Evolutionary conservation across 192 early-diverging fungal genomes (phyloP), one percentile per base, ranked within the genome.

Genomic region (Funneliformis geosporum): DNA sequence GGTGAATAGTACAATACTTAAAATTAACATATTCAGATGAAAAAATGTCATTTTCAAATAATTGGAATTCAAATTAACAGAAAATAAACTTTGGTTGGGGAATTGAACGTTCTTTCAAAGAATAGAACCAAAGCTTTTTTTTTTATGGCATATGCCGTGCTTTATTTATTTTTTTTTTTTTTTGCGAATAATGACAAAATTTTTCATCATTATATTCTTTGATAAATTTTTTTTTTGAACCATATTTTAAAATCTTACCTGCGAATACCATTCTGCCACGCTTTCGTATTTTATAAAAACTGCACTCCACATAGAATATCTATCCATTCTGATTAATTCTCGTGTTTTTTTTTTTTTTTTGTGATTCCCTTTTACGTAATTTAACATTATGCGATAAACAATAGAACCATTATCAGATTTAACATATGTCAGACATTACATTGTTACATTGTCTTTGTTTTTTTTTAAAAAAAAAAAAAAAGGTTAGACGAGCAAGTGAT

Each of bases 401-500:
- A 65, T 65, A 65, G 62, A 25, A 25, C 23, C 28, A 65, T 65
- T 65, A 65, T 65, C 62, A 65, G 62, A 65, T 65, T 65, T 65
- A 65, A n/a, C 62, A 65, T 65, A 65, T 65, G 62, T 65, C 62
- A 65, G 25, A 55, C 23, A 65, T 65, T 33, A 27, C n/a, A n/a
- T n/a, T n/a, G n/a, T n/a, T n/a, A n/a, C 62, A 65, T 65, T 65
- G 62, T 65, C 62, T 65, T 65, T 65, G 62, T 65, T 33, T 65
- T 55, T 16, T 55, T n/a, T n/a, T n/a, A n/a, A n/a, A n/a, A n/a
- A n/a, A n/a, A n/a, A n/a, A n/a, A n/a, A n/a, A n/a, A n/a, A n/a
- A n/a, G n/a, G n/a, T n/a, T n/a, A n/a, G n/a, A n/a, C n/a, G n/a
- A n/a, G n/a, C n/a, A n/a, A n/a, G n/a, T n/a, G n/a, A 18, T 46